Evolutionary conservation across 805 yeast genomes (phyloP).

Genomic region (Zygoascus biomembranicola): DNA sequence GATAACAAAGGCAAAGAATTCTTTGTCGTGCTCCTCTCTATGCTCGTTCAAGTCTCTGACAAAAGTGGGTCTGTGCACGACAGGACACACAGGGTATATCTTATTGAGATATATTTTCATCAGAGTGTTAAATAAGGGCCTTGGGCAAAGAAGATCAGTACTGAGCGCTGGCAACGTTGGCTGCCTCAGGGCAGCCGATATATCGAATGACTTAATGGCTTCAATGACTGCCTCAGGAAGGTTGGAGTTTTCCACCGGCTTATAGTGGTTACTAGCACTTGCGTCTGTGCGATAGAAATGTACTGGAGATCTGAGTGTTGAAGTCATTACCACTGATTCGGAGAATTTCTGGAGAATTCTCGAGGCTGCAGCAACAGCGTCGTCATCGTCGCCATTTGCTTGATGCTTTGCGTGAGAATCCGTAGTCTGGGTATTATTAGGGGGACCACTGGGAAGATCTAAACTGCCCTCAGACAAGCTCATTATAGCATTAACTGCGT

Average conservation of each 20-base stretch:
- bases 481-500: not conserved
- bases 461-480: not conserved
- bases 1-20: conserved; percentile 8
- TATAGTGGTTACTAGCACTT: not conserved
- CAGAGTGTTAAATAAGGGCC: conserved; percentile 1
- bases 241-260: not conserved
- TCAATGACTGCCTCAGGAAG: not conserved
- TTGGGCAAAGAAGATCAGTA: conserved; percentile 5
- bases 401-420: not conserved
- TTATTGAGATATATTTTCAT: conserved; percentile 5
- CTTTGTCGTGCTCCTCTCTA: conserved; percentile 10
- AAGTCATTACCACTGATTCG: not conserved
- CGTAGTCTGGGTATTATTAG: not conserved
- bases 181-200: not conserved
- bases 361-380: not conserved
- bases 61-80: conserved; percentile 14
- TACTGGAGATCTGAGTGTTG: not conserved
- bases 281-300: not conserved
- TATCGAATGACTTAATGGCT: not conserved
- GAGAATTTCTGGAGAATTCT: not conserved
- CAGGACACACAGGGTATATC: conserved; percentile 10
- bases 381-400: not conserved
- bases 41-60: conserved; percentile 6
- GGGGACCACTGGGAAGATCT: not conserved
- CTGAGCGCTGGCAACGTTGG: not conserved